Evolutionary conservation across 148 eudicot species (phyloP).

Genomic region (Cornus suecica): DNA sequence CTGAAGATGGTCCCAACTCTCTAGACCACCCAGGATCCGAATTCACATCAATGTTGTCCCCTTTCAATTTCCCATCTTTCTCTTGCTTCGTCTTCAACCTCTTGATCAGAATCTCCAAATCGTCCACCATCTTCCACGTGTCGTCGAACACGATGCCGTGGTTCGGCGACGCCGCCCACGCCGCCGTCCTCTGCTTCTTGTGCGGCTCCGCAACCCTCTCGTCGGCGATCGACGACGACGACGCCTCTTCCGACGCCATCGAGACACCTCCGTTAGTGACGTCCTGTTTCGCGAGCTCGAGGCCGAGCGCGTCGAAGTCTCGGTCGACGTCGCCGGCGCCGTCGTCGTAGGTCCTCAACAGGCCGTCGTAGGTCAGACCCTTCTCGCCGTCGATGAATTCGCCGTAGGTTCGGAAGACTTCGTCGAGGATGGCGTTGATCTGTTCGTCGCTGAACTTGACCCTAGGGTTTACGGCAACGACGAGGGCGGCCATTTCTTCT

Average conservation of each 20-base stretch:
- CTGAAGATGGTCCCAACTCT: constrained; percentile 69
- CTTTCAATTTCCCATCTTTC: constrained; percentile 66
- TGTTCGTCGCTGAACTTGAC: constrained; percentile 91
- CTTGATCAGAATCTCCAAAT: constrained; percentile 76
- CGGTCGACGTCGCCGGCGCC: constrained; percentile 99
- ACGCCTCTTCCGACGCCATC: constrained; percentile 26
- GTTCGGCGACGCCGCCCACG: constrained; percentile 89
- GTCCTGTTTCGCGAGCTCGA: constrained; percentile 37
- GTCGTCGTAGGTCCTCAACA: constrained; percentile 87
- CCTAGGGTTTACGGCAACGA: constrained; percentile 95
- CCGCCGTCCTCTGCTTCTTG: constrained; percentile 73
- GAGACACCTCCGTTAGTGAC: not conserved
- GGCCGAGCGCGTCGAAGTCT: constrained; percentile 78
- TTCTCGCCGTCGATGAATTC: constrained; percentile 72
- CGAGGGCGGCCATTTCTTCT: constrained; percentile 86
- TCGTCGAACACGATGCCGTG: constrained; percentile 89
- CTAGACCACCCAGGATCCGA: constrained; percentile 95
- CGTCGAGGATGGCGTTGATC: constrained; percentile 86
- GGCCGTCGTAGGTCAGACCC: constrained; percentile 80
- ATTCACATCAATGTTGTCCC: constrained; percentile 56
- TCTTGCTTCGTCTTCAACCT: constrained; percentile 63
- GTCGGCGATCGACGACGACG: constrained; percentile 47
- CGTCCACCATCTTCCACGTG: constrained; percentile 90
- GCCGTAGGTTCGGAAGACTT: constrained; percentile 80
- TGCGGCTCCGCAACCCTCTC: constrained; percentile 53